Evolutionary conservation across 441 rosid species (phyloP).

Genomic region (Melastoma candidum): DNA sequence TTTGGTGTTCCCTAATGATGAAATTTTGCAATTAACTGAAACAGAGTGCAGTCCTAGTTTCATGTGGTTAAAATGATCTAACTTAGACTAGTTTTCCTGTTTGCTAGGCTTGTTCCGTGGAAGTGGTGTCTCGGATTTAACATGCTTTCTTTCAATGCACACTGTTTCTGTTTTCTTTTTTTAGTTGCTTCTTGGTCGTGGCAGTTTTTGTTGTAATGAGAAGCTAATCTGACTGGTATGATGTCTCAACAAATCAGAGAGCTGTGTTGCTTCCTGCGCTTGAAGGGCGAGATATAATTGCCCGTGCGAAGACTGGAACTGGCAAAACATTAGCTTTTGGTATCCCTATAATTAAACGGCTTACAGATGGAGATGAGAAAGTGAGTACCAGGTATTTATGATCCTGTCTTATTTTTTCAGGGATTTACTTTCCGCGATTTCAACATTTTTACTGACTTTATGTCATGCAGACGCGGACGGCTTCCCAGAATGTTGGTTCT

Average conservation of each 20-base stretch:
- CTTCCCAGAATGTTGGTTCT: constrained; percentile 69
- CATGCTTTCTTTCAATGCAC: too few relatives aligned
- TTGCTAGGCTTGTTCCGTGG: too few relatives aligned
- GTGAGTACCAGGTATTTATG: constrained; percentile 41
- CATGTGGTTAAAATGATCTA: too few relatives aligned
- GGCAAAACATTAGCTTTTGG: constrained; percentile 98
- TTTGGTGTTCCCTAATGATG: too few relatives aligned
- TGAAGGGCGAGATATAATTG: constrained; percentile 83
- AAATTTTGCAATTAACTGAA: too few relatives aligned
- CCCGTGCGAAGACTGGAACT: constrained; percentile 98
- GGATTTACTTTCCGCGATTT: neutral
- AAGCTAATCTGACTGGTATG: neutral
- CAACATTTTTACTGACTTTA: constrained; percentile 14
- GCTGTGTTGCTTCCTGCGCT: constrained; percentile 87
- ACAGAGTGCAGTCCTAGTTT: too few relatives aligned
- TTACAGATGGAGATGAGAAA: constrained; percentile 49
- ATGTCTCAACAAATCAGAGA: constrained; percentile 33
- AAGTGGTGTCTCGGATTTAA: too few relatives aligned
- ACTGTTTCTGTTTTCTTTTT: too few relatives aligned
- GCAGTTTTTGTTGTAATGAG: constrained; percentile 1
- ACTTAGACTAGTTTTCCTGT: too few relatives aligned
- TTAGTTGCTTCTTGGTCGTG: too few relatives aligned
- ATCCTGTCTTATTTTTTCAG: too few relatives aligned
- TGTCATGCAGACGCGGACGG: constrained; percentile 45
- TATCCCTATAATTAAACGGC: constrained; percentile 73